Base-by-base conservation (phyloP, 2,329 filamentous ascomycete genomes). In the Lecanoromycetidae sp. region DNA sequence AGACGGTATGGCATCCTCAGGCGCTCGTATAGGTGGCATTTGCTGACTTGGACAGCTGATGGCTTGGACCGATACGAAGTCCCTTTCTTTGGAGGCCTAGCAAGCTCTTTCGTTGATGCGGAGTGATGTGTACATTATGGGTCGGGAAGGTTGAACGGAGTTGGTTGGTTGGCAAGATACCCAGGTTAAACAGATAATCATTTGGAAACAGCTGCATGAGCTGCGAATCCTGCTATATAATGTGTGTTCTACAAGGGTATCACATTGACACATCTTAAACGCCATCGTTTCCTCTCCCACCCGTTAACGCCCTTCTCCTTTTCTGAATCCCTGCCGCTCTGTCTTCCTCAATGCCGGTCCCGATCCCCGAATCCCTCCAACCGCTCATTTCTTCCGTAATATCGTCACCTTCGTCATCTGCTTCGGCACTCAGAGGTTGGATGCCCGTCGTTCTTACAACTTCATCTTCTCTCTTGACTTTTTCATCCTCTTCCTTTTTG, bases 21-120 rank as follows among this genome's bases (percentile, higher is more conserved):
- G 13, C 17, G 29, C 4, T 30, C 32, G 27, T 17, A 26, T 15
- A 47, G 17, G 23, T 13, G 12, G 15, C 20, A n/a, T 32, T 48
- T 22, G 37, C 35, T 48, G 34, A 49, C 20, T 27, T n/a, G 35
- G 15, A 30, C 20, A 80, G 77, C 79, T 43, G 77, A 80, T 52
- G 79, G 73, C 1, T 67, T 81, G 42, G 68, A 74, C 47, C 69
- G 90, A 61, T 93, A 81, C 52, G 88, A 96, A 64, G 74, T 95
- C 2, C 90, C 90, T 0, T 79, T 94, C 59, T 82, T 96, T 58
- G 91, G 91, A 4, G 73, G 73, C 34, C 69, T 95, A 56, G 91
- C 91, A 35, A 94, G 82, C 65, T 83, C 83, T 22, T 90, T 95
- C 60, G 74, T 96, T 48, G 90, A 95, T 59, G 85, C 94, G 60